Percentiles rank a stretch among this genome's conserved stretches.
Evolutionary conservation across 2,329 filamentous ascomycete species (phyloP).

Genomic region (Aureobasidium uvarum): DNA sequence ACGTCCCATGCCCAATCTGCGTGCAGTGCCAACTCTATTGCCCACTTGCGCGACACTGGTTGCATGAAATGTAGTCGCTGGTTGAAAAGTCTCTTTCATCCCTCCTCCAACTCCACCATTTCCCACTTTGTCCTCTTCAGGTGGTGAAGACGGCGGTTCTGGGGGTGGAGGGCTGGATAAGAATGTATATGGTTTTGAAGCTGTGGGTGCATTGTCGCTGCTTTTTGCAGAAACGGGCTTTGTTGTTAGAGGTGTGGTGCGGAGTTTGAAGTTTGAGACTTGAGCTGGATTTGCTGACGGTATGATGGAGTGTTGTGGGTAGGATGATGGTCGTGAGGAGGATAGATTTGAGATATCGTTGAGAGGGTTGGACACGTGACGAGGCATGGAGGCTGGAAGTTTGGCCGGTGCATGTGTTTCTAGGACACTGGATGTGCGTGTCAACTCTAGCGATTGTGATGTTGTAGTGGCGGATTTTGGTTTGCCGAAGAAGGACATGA

Average conservation of each 20-base stretch:
- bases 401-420: background rate
- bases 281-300: slow-evolving; percentile 12
- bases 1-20: slow-evolving; percentile 50
- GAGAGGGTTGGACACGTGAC: slow-evolving; percentile 30
- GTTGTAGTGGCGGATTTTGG: background rate
- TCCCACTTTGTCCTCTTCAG: slow-evolving; percentile 29
- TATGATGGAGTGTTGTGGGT: slow-evolving; percentile 5
- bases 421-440: slow-evolving; percentile 18
- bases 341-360: slow-evolving; percentile 39
- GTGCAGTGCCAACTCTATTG: slow-evolving; percentile 35
- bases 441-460: slow-evolving; percentile 10
- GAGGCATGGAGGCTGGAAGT: slow-evolving; percentile 2
- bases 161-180: slow-evolving; percentile 45
- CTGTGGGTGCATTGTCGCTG: slow-evolving; percentile 26
- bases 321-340: slow-evolving; percentile 17
- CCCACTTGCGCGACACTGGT: slow-evolving; percentile 43
- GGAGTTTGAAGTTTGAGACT: slow-evolving; percentile 32
- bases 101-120: background rate
- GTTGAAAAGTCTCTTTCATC: slow-evolving; percentile 34
- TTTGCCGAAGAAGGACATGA: slow-evolving; percentile 53
- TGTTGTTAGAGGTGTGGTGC: slow-evolving; percentile 37
- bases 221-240: slow-evolving; percentile 32
- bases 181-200: slow-evolving; percentile 50
- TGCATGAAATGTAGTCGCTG: slow-evolving; percentile 46
- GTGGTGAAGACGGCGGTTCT: slow-evolving; percentile 28